Conservation (phyloP, 306 rosid species). For the Sicyos edulis region DNA sequence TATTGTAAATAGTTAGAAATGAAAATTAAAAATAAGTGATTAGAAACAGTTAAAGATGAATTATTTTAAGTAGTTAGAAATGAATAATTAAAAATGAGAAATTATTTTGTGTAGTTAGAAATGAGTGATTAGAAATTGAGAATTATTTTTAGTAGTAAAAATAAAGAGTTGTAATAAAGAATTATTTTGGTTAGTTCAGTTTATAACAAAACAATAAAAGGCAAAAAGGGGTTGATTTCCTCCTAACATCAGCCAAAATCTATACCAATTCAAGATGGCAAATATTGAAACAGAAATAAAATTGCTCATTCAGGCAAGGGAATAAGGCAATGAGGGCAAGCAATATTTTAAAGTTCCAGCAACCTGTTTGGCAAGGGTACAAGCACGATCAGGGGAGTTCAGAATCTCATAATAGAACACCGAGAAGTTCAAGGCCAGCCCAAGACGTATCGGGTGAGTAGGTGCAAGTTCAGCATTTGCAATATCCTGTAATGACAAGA, state of each 20-base stretch:
- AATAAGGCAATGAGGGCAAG: neutral
- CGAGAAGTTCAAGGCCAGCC: constrained; percentile 93
- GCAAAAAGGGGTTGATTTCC: neutral
- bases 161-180: no score
- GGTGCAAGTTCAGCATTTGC: constrained; percentile 86
- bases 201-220: neutral
- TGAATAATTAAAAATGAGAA: no score
- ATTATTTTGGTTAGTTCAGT: neutral
- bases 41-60: no score
- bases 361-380: constrained; percentile 98
- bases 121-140: no score
- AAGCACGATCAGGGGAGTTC: constrained; percentile 97
- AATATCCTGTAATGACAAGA: constrained; percentile 54
- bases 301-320: neutral
- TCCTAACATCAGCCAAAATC: neutral
- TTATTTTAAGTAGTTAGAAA: no score
- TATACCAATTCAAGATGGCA: neutral
- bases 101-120: no score
- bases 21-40: no score
- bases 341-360: constrained; percentile 5
- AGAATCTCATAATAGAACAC: constrained; percentile 95
- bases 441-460: constrained; percentile 95
- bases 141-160: no score
- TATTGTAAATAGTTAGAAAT: no score
- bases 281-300: neutral